Evolutionary conservation across 306 rosid species (phyloP).

Genomic region (Pterocarpus macrocarpus): DNA sequence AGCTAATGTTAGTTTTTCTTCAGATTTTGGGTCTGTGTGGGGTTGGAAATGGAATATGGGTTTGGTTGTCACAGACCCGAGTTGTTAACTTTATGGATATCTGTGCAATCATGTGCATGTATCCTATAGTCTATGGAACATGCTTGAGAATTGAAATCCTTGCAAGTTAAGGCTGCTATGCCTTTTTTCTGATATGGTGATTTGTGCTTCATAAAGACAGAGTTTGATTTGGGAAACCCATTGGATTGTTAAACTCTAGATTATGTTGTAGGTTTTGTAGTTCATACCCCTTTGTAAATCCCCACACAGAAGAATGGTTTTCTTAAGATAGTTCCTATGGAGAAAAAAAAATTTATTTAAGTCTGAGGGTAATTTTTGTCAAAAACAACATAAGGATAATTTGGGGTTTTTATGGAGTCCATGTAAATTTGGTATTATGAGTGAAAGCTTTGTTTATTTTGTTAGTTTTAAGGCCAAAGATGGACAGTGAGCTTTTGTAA

Average conservation of each 20-base stretch:
- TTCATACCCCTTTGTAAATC: slow-evolving; percentile 29
- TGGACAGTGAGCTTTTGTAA: slow-evolving; percentile 26
- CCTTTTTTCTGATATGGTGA: slow-evolving; percentile 35
- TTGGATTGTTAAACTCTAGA: slow-evolving; percentile 35
- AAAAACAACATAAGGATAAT: background rate
- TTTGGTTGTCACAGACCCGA: background rate
- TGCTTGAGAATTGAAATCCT: slow-evolving; percentile 50
- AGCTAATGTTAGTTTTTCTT: slow-evolving; percentile 23
- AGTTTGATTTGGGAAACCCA: slow-evolving; percentile 16
- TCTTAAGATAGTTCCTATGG: background rate
- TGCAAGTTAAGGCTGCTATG: slow-evolving; percentile 41
- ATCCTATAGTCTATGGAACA: slow-evolving; percentile 2
- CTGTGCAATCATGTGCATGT: slow-evolving; percentile 20
- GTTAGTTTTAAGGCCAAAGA: slow-evolving; percentile 35
- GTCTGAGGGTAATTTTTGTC: slow-evolving; percentile 34
- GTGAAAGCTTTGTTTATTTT: slow-evolving; percentile 14
- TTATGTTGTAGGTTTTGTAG: background rate
- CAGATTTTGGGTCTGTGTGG: slow-evolving; percentile 21
- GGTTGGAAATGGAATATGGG: slow-evolving; percentile 19
- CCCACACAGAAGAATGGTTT: slow-evolving; percentile 3
- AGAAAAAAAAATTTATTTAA: background rate
- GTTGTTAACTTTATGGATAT: slow-evolving; percentile 40
- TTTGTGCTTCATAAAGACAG: slow-evolving; percentile 25
- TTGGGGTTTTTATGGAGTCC: slow-evolving; percentile 32
- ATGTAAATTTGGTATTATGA: slow-evolving; percentile 32